These are phyloP conservation scores for Hypericum perforatum DNA, from an alignment of 345 rosid species.

Conservation along the genomic window DNA sequence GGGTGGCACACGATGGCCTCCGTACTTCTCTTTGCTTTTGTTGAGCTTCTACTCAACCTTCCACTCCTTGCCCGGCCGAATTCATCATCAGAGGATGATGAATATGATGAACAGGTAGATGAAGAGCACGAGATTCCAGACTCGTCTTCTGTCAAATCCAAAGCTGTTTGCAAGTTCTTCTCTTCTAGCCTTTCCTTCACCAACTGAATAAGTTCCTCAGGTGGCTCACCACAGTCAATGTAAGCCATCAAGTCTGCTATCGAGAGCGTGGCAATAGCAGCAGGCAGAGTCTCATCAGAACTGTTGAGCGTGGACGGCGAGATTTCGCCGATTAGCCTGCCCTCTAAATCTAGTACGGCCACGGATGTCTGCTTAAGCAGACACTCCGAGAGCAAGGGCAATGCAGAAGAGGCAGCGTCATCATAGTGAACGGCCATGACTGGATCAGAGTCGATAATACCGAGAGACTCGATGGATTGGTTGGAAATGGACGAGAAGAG, in stretches of 20 bases:
- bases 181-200: conserved; percentile 39
- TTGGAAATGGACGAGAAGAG: conserved; percentile 29
- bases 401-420: conserved; percentile 29
- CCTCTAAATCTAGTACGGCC: conserved; percentile 32
- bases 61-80: conserved; percentile 20
- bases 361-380: conserved; percentile 35
- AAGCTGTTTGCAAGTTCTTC: conserved; percentile 23
- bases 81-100: conserved; percentile 44
- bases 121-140: conserved; percentile 17
- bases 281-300: conserved; percentile 32
- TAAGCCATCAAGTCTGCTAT: conserved; percentile 51
- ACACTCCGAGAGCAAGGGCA: conserved; percentile 31
- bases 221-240: conserved; percentile 38
- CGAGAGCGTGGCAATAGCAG: conserved; percentile 44
- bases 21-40: conserved; percentile 25
- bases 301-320: conserved; percentile 35
- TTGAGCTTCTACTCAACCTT: conserved; percentile 18
- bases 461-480: conserved; percentile 36
- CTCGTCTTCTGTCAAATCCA: conserved; percentile 41
- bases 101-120: conserved; percentile 12
- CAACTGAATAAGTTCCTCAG: conserved; percentile 29
- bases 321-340: conserved; percentile 39
- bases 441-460: conserved; percentile 27
- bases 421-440: conserved; percentile 32
- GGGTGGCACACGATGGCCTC: conserved; percentile 41